Evolutionary conservation across 768 basidiomycete species (phyloP).

Genomic region (Zangia roseola): DNA sequence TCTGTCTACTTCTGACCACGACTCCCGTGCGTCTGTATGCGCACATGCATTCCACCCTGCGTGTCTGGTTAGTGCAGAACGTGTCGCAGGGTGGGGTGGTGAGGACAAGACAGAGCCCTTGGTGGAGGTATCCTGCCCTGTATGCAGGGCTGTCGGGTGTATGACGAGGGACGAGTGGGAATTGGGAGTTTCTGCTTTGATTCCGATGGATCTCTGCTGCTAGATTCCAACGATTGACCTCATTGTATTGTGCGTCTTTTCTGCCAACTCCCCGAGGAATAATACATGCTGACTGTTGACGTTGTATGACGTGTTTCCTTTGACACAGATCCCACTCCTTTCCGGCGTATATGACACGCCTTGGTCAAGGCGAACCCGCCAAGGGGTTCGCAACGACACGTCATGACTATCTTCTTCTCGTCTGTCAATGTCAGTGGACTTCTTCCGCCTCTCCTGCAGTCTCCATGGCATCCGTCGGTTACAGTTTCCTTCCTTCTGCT

Average conservation of each 20-base stretch:
- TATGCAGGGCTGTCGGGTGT: conserved; percentile 64
- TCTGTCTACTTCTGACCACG: conserved; percentile 6
- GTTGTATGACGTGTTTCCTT: not conserved
- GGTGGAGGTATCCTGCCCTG: conserved; percentile 73
- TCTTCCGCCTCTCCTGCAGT: conserved; percentile 5
- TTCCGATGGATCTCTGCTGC: not conserved
- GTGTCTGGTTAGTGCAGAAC: conserved; percentile 69
- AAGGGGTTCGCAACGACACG: not conserved
- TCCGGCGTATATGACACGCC: conserved; percentile 1
- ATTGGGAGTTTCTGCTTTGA: conserved; percentile 38
- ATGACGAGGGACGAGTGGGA: conserved; percentile 64
- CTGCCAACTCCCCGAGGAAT: not conserved
- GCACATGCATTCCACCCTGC: conserved; percentile 67
- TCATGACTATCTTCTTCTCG: not conserved
- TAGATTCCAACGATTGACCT: not conserved
- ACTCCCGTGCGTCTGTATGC: conserved; percentile 41
- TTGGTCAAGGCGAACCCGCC: conserved; percentile 1
- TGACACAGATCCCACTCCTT: not conserved
- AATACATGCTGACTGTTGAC: not conserved
- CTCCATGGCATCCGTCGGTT: conserved; percentile 18
- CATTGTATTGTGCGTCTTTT: conserved; percentile 5
- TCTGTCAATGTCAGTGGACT: not conserved
- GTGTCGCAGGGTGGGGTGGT: conserved; percentile 60
- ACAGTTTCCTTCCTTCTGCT: not conserved
- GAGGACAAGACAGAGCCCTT: conserved; percentile 38